phyloP scores from a whole-genome alignment of 306 rosid genomes.

The Glycine soja region DNA sequence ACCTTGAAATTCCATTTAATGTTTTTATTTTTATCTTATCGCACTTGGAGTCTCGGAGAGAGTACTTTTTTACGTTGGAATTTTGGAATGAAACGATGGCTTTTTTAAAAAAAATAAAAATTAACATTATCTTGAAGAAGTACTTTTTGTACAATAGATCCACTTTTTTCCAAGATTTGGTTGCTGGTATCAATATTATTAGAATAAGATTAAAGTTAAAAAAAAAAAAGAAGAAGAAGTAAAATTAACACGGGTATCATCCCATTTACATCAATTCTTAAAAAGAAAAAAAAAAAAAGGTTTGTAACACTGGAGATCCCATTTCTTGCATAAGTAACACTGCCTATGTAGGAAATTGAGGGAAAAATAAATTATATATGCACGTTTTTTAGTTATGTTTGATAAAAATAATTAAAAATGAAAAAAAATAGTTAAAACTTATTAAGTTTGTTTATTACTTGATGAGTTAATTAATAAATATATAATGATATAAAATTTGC shows the following conservation, averaged over 20 bases:
- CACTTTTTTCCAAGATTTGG: not conserved
- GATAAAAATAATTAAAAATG: no score
- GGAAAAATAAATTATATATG: no score
- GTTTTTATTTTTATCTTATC: no score
- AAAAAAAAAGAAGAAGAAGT: no score
- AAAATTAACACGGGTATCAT: not conserved
- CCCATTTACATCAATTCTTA: not conserved
- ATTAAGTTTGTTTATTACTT: no score
- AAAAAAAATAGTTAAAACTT: no score
- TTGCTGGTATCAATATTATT: not conserved
- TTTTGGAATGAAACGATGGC: not conserved
- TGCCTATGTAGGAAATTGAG: not conserved
- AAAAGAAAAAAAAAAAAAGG: not conserved
- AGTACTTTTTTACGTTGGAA: not conserved
- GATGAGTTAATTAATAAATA: no score
- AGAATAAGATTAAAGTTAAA: not conserved
- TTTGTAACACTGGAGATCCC: not conserved
- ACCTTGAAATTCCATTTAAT: no score
- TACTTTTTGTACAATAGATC: not conserved
- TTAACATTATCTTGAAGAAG: not conserved
- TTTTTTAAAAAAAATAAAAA: no score
- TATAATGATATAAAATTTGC: no score
- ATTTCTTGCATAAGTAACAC: not conserved
- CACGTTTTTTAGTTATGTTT: no score
- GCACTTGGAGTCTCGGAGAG: not conserved